Percentiles rank a stretch among this genome's conserved stretches.
These are phyloP conservation scores for Epichloe baconii DNA, from an alignment of 2,329 filamentous ascomycete species.

Conservation along the genomic window DNA sequence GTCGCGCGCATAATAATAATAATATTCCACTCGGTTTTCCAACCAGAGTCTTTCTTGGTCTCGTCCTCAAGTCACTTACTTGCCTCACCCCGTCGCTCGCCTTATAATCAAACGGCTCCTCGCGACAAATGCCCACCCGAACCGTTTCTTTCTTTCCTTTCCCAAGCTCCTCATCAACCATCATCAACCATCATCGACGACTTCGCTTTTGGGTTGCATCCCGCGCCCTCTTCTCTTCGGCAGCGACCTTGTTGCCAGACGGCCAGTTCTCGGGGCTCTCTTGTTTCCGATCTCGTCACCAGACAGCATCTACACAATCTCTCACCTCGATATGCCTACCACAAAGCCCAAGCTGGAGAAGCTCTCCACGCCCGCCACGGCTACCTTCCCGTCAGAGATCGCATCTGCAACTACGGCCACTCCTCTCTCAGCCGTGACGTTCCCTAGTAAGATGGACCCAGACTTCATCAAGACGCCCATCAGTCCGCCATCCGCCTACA, in stretches of 20 bases:
- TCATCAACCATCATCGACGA: background rate
- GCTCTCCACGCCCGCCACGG: slow-evolving; percentile 49
- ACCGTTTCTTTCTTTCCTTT: background rate
- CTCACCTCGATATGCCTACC: slow-evolving; percentile 31
- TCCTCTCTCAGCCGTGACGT: slow-evolving; percentile 42
- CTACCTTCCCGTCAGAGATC: slow-evolving; percentile 48
- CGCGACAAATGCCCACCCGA: background rate
- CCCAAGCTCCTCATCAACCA: background rate
- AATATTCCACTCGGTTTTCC: slow-evolving; percentile 2
- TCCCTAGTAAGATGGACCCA: slow-evolving; percentile 26
- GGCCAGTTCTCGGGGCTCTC: background rate
- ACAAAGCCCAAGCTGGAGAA: slow-evolving; percentile 47
- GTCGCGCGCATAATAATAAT: background rate
- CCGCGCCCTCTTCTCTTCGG: background rate
- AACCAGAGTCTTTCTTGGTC: background rate
- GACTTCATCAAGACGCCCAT: slow-evolving; percentile 76
- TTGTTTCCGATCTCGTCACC: background rate
- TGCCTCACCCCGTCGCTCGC: slow-evolving; percentile 6
- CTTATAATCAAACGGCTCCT: slow-evolving; percentile 7
- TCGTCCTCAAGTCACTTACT: slow-evolving; percentile 3
- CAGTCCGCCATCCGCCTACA: slow-evolving; percentile 78
- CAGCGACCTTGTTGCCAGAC: background rate
- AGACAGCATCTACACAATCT: background rate
- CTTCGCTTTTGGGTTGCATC: background rate
- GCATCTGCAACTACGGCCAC: slow-evolving; percentile 54